Percentiles rank a stretch among this genome's conserved stretches.
phyloP scores from a whole-genome alignment of 2,329 filamentous ascomycete genomes.

The Penicillium verrucosum region DNA sequence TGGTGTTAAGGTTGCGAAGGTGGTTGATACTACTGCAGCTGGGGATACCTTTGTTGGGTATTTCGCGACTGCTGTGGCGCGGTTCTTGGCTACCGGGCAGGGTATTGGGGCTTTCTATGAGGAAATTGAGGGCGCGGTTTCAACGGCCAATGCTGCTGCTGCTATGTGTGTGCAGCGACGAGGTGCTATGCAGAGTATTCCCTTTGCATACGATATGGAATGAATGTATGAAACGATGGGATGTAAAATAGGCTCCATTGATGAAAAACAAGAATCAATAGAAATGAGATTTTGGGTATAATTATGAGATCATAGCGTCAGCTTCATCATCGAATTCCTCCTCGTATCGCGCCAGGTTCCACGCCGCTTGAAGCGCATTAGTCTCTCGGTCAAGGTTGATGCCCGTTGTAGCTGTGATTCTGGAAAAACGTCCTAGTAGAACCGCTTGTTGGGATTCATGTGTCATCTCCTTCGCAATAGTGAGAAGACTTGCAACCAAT shows the following conservation, averaged over 20 bases:
- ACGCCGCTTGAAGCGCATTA: slow-evolving; percentile 13
- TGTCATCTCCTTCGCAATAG: slow-evolving; percentile 24
- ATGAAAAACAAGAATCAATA: not conserved
- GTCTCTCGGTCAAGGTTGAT: slow-evolving; percentile 22
- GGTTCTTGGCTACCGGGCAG: slow-evolving; percentile 15
- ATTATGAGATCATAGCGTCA: slow-evolving; percentile 9
- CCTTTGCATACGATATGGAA: slow-evolving; percentile 22
- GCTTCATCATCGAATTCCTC: slow-evolving; percentile 18
- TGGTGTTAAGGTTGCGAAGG: slow-evolving; percentile 20
- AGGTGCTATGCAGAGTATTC: slow-evolving; percentile 23
- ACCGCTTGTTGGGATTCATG: slow-evolving; percentile 24
- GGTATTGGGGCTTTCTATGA: slow-evolving; percentile 16
- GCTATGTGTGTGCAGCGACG: slow-evolving; percentile 18
- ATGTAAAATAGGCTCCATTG: not conserved
- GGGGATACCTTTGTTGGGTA: slow-evolving; percentile 25
- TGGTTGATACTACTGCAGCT: slow-evolving; percentile 23
- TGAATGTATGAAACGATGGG: not conserved
- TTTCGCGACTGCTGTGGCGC: slow-evolving; percentile 18
- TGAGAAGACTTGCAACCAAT: slow-evolving; percentile 20
- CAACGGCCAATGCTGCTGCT: slow-evolving; percentile 18
- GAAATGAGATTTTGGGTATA: not conserved
- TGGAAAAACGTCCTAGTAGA: slow-evolving; percentile 14
- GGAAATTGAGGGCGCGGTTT: slow-evolving; percentile 16
- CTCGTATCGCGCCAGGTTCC: slow-evolving; percentile 23
- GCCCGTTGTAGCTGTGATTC: slow-evolving; percentile 18